These are phyloP conservation scores for Prunus padus DNA, from an alignment of 306 rosid species.

Conservation along the genomic window DNA sequence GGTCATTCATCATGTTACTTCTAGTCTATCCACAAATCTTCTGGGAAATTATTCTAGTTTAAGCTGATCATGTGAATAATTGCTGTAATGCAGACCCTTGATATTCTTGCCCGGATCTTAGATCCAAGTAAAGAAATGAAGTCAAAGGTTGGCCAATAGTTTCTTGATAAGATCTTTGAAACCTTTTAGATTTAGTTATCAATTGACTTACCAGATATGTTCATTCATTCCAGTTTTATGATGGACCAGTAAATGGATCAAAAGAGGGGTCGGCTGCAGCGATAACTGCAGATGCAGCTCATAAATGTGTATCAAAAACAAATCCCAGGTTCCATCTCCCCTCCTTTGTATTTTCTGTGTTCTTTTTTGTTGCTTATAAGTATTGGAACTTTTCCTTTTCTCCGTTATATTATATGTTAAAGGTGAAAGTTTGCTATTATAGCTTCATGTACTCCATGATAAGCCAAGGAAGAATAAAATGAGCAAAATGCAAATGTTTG, in stretches of 20 bases:
- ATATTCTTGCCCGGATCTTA: conserved; percentile 60
- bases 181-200: conserved; percentile 18
- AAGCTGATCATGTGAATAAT: conserved; percentile 31
- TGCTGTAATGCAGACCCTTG: conserved; percentile 57
- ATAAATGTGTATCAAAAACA: conserved; percentile 27
- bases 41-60: conserved; percentile 8
- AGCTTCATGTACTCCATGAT: conserved; percentile 1
- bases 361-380: not conserved
- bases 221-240: conserved; percentile 67
- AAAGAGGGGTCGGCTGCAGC: conserved; percentile 31
- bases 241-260: conserved; percentile 60
- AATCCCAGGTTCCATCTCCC: conserved; percentile 38
- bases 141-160: conserved; percentile 58
- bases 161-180: conserved; percentile 25
- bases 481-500: not conserved
- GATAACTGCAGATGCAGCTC: conserved; percentile 25
- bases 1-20: conserved; percentile 38
- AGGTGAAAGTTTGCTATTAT: not conserved
- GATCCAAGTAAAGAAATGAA: conserved; percentile 80
- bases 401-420: not conserved
- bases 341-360: conserved; percentile 5
- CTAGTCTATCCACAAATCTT: conserved; percentile 4
- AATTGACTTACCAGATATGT: conserved; percentile 40
- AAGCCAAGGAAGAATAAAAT: not conserved
- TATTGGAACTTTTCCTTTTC: not conserved